Evolutionary conservation across 192 early-diverging fungal genomes (phyloP), one percentile per base, ranked within the genome.

Genomic region (Linnemannia exigua): DNA sequence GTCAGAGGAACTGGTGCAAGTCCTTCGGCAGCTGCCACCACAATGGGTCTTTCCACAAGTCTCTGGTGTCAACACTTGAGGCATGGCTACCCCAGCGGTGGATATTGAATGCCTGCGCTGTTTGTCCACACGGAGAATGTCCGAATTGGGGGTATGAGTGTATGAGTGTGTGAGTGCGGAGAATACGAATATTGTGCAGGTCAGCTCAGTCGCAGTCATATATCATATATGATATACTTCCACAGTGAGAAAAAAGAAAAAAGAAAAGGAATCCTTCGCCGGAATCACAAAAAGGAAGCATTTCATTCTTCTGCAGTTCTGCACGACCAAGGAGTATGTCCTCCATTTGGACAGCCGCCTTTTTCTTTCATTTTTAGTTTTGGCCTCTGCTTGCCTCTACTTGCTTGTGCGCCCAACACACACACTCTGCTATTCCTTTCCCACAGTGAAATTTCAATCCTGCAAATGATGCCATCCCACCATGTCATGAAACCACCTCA

Each of bases 291-390:
- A 63, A n/a, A 33, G 28, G 28, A 63, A 31, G 58, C n/a, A 1
- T 63, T 63, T 31, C 14, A n/a, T 58, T 9, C 41, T 9, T 44
- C 5, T 44, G 9, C 58, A 63, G 25, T 63, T 63, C 28, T 63
- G 28, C 58, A 31, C 0, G 25, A 54, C n/a, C n/a, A n/a, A 25
- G n/a, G 11, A 54, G 11, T 25, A 54, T 12, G 0, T 8, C 58
- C 58, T 63, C 58, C 2, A 63, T 63, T 63, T 63, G 58, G 58
- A 63, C 12, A 63, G 28, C 58, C 58, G 58, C 31, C 54, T 61
- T 63, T 63, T 28, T 22, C 12, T 61, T 28, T 28, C 22, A 25
- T 58, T 58, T 11, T 7, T 11, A 5, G 16, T 22, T n/a, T 25
- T 47, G 46, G 2, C 52, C 22, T 54, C 52, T n/a, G n/a, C n/a